Percentiles rank a stretch among this genome's conserved stretches.
Conservation (phyloP, 129 eudicot species). For the Chrysanthemum makinoi region DNA sequence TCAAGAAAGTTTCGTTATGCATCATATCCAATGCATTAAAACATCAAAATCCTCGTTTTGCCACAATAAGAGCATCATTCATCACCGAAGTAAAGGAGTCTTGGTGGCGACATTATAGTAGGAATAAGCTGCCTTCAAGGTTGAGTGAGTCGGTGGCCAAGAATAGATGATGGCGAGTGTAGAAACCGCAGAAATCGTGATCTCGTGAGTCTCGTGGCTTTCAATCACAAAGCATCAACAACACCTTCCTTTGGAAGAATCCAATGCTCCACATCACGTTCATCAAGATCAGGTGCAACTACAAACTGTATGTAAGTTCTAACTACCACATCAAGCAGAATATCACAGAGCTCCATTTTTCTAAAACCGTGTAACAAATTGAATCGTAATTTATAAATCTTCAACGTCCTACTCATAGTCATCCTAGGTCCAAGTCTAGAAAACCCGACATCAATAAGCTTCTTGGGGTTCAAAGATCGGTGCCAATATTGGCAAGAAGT, state of each 20-base stretch:
- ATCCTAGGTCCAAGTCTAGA: conserved; percentile 60
- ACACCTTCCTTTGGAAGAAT: conserved; percentile 54
- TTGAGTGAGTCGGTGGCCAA: conserved; percentile 53
- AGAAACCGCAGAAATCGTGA: conserved; percentile 64
- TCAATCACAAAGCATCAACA: conserved; percentile 55
- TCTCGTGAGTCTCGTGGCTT: conserved; percentile 50
- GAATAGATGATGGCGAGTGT: conserved; percentile 52
- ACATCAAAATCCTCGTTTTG: conserved; percentile 60
- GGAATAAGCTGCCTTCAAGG: conserved; percentile 59
- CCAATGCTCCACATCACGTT: conserved; percentile 67
- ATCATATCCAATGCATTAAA: conserved; percentile 62
- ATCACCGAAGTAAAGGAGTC: conserved; percentile 60
- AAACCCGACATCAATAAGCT: conserved; percentile 63
- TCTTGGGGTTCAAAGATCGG: conserved; percentile 57
- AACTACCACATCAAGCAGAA: conserved; percentile 56
- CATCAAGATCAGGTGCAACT: conserved; percentile 62
- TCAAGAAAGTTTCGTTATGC: conserved; percentile 50
- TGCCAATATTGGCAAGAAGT: conserved; percentile 69
- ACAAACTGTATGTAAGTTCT: conserved; percentile 47
- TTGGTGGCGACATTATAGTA: conserved; percentile 60
- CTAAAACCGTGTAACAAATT: conserved; percentile 46
- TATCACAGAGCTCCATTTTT: conserved; percentile 63
- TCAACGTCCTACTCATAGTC: conserved; percentile 67
- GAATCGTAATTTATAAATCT: conserved; percentile 51
- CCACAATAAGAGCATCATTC: conserved; percentile 60